A percentile compares a stretch with the other conserved stretches of the same genome.
Evolutionary conservation across 257 asterid species (phyloP).

Genomic region (Solanum neorickii): DNA sequence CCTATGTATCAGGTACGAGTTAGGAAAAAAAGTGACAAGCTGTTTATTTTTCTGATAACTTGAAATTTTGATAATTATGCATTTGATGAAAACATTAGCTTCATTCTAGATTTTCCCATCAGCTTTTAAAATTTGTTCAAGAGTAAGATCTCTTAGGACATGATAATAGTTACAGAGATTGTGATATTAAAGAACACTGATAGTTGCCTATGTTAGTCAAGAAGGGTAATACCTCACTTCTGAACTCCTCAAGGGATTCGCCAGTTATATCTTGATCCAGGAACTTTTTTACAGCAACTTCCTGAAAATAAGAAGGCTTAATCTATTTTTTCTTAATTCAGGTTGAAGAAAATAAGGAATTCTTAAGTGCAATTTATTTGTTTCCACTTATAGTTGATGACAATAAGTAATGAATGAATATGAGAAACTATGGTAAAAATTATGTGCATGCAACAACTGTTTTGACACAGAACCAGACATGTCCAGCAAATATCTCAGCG

Average conservation of each 20-base stretch:
- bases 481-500: neutral
- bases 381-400: neutral
- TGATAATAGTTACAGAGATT: neutral
- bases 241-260: constrained; percentile 94
- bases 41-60: neutral
- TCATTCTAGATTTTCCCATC: neutral
- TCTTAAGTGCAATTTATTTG: neutral
- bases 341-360: neutral
- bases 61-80: neutral
- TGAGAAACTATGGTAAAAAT: neutral
- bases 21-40: neutral
- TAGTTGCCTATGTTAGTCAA: neutral
- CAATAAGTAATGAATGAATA: neutral
- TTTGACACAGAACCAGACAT: neutral
- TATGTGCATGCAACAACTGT: neutral
- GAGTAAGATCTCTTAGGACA: neutral
- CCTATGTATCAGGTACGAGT: neutral
- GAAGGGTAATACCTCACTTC: constrained; percentile 66
- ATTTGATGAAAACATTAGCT: neutral
- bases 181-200: neutral
- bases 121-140: neutral
- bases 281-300: constrained; percentile 93
- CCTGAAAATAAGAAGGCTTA: constrained; percentile 42
- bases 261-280: constrained; percentile 81
- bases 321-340: neutral